These are phyloP conservation scores for Lachancea mirantina DNA, from an alignment of 805 yeast genomes.

Conservation along the genomic window DNA sequence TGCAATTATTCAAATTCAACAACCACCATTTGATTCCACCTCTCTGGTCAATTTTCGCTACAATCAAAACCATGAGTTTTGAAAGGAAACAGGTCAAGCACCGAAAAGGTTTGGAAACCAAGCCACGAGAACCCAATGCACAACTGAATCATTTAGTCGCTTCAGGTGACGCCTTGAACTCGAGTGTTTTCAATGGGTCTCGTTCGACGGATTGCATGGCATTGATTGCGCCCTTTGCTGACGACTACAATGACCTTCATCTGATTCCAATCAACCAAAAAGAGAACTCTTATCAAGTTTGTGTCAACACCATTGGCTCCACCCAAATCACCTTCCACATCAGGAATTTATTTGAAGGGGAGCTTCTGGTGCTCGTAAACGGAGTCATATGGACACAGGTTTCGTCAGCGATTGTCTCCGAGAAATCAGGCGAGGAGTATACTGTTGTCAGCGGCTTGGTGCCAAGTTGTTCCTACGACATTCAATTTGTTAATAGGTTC, in stretches of 20 bases:
- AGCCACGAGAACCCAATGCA: conserved; percentile 2
- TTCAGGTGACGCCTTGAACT: conserved; percentile 19
- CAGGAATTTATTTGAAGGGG: conserved; percentile 38
- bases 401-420: conserved; percentile 37
- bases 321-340: conserved; percentile 47
- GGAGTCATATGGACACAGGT: conserved; percentile 67
- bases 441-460: conserved; percentile 59
- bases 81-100: conserved; percentile 41
- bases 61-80: conserved; percentile 42
- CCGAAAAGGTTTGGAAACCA: conserved; percentile 16
- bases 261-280: conserved; percentile 26
- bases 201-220: conserved; percentile 32
- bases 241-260: conserved; percentile 26
- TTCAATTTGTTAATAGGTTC: conserved; percentile 37
- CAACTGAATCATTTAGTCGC: conserved; percentile 19
- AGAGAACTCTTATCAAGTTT: conserved; percentile 30
- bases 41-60: conserved; percentile 46
- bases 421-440: conserved; percentile 39
- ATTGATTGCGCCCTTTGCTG: conserved; percentile 28
- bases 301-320: conserved; percentile 45
- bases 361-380: conserved; percentile 45
- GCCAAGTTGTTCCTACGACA: conserved; percentile 57
- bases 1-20: conserved; percentile 24
- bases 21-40: conserved; percentile 37
- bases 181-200: conserved; percentile 27